A percentile compares a stretch with the other conserved stretches of the same genome.
These are phyloP conservation scores for Globisporangium paroecandrum DNA, from an alignment of 352 stramenopile genomes.

Conservation along the genomic window DNA sequence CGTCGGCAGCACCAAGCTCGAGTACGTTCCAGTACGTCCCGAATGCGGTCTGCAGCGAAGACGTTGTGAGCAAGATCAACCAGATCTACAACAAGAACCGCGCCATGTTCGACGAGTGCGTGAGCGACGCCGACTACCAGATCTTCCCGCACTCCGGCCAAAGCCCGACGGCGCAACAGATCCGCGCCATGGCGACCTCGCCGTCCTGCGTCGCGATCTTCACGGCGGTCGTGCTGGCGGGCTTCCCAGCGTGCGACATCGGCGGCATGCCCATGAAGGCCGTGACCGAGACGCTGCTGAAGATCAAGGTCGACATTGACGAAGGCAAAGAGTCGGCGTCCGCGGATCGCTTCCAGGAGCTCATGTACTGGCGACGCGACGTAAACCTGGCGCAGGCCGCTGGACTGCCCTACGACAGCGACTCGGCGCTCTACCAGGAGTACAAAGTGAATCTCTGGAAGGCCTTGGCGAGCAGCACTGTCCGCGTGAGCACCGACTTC, in stretches of 20 bases:
- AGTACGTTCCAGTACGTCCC: slow-evolving; percentile 41
- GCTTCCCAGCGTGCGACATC: slow-evolving; percentile 51
- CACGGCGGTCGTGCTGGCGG: slow-evolving; percentile 42
- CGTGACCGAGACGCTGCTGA: slow-evolving; percentile 53
- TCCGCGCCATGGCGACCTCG: slow-evolving; percentile 46
- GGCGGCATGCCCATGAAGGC: slow-evolving; percentile 45
- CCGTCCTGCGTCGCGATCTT: slow-evolving; percentile 53
- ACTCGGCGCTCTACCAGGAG: slow-evolving; percentile 44
- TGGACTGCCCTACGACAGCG: slow-evolving; percentile 39
- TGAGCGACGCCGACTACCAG: slow-evolving; percentile 48
- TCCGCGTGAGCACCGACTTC: slow-evolving; percentile 35
- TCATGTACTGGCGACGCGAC: slow-evolving; percentile 55
- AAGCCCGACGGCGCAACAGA: slow-evolving; percentile 44
- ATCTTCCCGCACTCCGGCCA: slow-evolving; percentile 56
- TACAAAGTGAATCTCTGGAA: slow-evolving; percentile 34
- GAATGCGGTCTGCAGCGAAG: slow-evolving; percentile 36
- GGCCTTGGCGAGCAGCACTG: slow-evolving; percentile 27
- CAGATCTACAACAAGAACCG: slow-evolving; percentile 58
- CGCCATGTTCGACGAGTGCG: slow-evolving; percentile 53
- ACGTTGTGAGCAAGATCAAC: slow-evolving; percentile 41
- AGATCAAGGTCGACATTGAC: slow-evolving; percentile 46
- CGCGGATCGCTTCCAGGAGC: slow-evolving; percentile 40
- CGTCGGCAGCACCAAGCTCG: slow-evolving; percentile 37
- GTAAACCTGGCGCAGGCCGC: slow-evolving; percentile 40
- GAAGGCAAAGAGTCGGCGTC: slow-evolving; percentile 24